Evolutionary conservation across 23 red algal genomes (phyloP), one percentile per base, ranked within the genome.

Genomic region (Gracilaria domingensis): DNA sequence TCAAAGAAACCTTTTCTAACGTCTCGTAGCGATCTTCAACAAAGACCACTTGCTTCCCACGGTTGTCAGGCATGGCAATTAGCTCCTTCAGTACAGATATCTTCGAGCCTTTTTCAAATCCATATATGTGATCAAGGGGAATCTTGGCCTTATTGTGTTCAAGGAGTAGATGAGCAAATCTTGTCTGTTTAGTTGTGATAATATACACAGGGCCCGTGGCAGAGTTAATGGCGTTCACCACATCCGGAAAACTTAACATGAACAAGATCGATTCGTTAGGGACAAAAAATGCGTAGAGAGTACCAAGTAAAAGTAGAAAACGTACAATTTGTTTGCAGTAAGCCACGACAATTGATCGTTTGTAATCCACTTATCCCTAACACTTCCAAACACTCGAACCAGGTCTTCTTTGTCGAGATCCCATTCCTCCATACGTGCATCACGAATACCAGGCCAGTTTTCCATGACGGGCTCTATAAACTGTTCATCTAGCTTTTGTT

Each of bases 11-110:
- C 20, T 70, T 56, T 67, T 99, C 94, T 32, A 99, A 81, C 33
- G 97, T 95, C 40, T 96, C 94, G 50, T 93, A 79, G 53, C 94
- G 87, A 85, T 99, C 97, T 83, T 99, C 97, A 18, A 99, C 97
- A 80, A 99, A 96, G 55, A 86, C 59, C 18, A 93, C 51, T 34
- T 70, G 47, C 73, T 50, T 72, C 4, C 93, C 85, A 39, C 82
- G 47, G 36, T 86, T 18, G 36, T 96, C 89, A 37, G 93, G 91
- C 80, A 79, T 81, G 30, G 85, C 80, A 21, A 96, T 67, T 25
- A 98, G 60, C 84, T 93, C 80, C 38, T 98, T 98, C 29, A 98
- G 54, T 0, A 93, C 89, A 45, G 76, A 87, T 50, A 98, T 93
- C 85, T 98, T 98, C n/a, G 58, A 93, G 8, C 93, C 88, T 11